Evolutionary conservation across 2,329 filamentous ascomycete species (phyloP).

Genomic region (Pseudopyrenochaeta lycopersici): DNA sequence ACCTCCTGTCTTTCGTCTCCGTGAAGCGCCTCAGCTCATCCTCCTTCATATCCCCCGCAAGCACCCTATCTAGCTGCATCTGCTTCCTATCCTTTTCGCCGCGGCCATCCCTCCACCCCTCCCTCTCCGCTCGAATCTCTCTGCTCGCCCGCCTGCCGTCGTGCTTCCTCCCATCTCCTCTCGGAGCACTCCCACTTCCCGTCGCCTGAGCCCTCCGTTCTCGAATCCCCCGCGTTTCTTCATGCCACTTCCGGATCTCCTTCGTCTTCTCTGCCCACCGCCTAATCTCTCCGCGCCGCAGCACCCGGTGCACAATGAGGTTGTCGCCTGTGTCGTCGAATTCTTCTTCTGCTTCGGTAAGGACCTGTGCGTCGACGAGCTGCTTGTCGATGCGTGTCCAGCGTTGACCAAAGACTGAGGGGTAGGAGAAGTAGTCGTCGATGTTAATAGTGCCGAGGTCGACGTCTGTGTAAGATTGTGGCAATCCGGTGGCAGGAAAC

Average conservation of each 20-base stretch:
- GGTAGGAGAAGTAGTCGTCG: slow-evolving; percentile 9
- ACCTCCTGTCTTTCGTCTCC: slow-evolving; percentile 8
- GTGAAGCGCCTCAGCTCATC: slow-evolving; percentile 17
- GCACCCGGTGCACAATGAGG: slow-evolving; percentile 22
- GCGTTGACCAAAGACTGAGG: slow-evolving; percentile 1
- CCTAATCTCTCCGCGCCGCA: slow-evolving; percentile 23
- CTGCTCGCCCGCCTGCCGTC: background rate
- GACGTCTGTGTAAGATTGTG: background rate
- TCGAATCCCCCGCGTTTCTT: background rate
- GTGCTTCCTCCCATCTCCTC: slow-evolving; percentile 23
- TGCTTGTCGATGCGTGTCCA: slow-evolving; percentile 31
- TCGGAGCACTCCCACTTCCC: slow-evolving; percentile 34
- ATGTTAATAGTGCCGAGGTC: background rate
- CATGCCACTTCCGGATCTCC: slow-evolving; percentile 15
- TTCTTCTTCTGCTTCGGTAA: slow-evolving; percentile 19
- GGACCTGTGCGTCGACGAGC: slow-evolving; percentile 25
- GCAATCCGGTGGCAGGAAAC: background rate
- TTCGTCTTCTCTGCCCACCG: slow-evolving; percentile 26
- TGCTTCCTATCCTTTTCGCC: slow-evolving; percentile 21
- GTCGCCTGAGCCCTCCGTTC: slow-evolving; percentile 16
- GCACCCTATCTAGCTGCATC: slow-evolving; percentile 17
- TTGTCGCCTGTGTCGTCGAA: slow-evolving; percentile 25
- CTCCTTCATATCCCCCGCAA: slow-evolving; percentile 23
- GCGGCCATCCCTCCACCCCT: slow-evolving; percentile 35
- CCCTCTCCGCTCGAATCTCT: background rate